Evolutionary conservation across 2,329 filamentous ascomycete species (phyloP).

Genomic region (Aureobasidium melanogenum): DNA sequence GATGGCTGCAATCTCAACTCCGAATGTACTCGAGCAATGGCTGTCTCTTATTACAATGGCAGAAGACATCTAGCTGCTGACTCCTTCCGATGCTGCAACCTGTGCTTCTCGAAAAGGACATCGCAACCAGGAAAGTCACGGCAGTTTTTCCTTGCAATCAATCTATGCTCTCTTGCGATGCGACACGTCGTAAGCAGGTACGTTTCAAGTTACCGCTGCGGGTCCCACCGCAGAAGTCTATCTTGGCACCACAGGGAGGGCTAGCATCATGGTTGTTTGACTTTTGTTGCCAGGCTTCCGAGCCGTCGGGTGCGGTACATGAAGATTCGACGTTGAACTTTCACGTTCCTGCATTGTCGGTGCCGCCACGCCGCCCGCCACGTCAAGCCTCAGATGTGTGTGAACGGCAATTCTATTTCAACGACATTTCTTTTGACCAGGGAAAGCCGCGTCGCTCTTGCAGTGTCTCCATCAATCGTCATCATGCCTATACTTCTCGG

Average conservation of each 20-base stretch:
- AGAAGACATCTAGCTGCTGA: not conserved
- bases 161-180: not conserved
- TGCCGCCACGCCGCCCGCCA: conserved; percentile 11
- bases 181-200: conserved; percentile 10
- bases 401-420: conserved; percentile 2
- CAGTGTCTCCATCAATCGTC: not conserved
- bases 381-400: not conserved
- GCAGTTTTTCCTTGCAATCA: not conserved
- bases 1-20: not conserved
- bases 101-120: not conserved
- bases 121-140: not conserved
- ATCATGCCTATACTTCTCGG: not conserved
- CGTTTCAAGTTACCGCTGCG: conserved; percentile 6
- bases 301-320: not conserved
- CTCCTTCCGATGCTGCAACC: not conserved
- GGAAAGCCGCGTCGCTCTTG: not conserved
- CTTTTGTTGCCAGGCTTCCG: not conserved
- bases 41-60: not conserved
- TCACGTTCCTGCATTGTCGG: conserved; percentile 9
- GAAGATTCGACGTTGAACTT: not conserved
- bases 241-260: not conserved
- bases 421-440: not conserved
- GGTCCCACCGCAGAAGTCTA: not conserved
- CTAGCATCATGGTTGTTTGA: conserved; percentile 7
- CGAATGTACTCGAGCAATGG: too few relatives aligned